These are phyloP conservation scores for Alternaria panax DNA, from an alignment of 2,329 filamentous ascomycete genomes.

Conservation along the genomic window DNA sequence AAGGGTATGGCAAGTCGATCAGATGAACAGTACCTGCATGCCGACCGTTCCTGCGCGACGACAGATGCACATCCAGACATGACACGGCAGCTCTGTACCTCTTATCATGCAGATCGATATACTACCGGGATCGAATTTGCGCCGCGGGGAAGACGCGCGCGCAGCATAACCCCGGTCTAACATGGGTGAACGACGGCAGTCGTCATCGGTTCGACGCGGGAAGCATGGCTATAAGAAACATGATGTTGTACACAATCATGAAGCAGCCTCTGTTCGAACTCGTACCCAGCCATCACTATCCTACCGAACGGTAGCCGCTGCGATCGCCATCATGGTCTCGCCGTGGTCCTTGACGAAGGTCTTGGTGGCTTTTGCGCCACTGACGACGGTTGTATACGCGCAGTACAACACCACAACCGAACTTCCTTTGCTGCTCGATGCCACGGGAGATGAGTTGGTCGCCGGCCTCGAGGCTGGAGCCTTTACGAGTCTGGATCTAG, in stretches of 20 bases:
- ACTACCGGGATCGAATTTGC: slow-evolving; percentile 14
- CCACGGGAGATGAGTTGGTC: slow-evolving; percentile 60
- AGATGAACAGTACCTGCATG: slow-evolving; percentile 6
- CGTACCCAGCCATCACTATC: background rate
- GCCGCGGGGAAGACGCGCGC: slow-evolving; percentile 13
- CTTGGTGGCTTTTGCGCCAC: slow-evolving; percentile 30
- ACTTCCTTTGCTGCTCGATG: slow-evolving; percentile 58
- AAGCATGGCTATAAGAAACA: slow-evolving; percentile 21
- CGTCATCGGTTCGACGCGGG: slow-evolving; percentile 8
- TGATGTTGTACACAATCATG: background rate
- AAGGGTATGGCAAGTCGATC: background rate
- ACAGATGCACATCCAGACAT: background rate
- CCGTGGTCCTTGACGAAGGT: slow-evolving; percentile 24
- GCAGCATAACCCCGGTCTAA: slow-evolving; percentile 14
- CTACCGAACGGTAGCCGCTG: background rate
- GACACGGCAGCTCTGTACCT: background rate
- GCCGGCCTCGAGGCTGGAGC: slow-evolving; percentile 57
- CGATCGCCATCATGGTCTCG: slow-evolving; percentile 30
- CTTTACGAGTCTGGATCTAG: slow-evolving; percentile 67
- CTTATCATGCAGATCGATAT: slow-evolving; percentile 30
- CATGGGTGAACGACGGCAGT: slow-evolving; percentile 21
- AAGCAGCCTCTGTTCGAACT: background rate
- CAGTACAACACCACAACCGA: slow-evolving; percentile 16
- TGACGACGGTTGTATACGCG: slow-evolving; percentile 23
- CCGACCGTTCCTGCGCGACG: background rate